These are phyloP conservation scores for Leucoagaricus sp. DNA, from an alignment of 1,284 basidiomycete genomes.

Conservation along the genomic window DNA sequence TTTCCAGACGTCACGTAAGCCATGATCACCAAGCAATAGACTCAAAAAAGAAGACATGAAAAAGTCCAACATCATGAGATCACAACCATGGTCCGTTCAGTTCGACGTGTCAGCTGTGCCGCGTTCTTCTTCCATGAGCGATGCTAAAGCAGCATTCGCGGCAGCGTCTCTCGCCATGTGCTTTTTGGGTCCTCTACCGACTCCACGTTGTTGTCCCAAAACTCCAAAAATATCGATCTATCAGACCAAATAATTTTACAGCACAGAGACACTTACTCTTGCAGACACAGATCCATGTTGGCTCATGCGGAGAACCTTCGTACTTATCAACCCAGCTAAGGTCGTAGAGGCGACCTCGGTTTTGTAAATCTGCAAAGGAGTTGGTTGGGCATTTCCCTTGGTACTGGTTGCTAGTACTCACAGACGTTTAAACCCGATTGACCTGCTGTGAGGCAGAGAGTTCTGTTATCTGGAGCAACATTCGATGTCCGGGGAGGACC, in stretches of 20 bases:
- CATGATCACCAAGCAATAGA: neutral
- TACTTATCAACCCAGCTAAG: conserved; percentile 56
- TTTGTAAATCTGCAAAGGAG: conserved; percentile 54
- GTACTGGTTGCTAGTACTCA: conserved; percentile 22
- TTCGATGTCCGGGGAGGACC: conserved; percentile 6
- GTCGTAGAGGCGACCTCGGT: conserved; percentile 35
- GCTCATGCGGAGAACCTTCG: conserved; percentile 47
- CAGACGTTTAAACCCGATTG: conserved; percentile 43
- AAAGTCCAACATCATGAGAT: conserved; percentile 4
- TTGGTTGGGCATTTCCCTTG: neutral
- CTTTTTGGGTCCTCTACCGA: conserved; percentile 51
- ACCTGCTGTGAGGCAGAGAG: conserved; percentile 24
- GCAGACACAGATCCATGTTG: conserved; percentile 57
- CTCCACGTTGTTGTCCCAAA: conserved; percentile 41
- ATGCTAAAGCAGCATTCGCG: conserved; percentile 48
- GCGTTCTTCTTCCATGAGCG: conserved; percentile 27
- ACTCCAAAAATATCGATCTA: conserved; percentile 35
- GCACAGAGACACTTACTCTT: conserved; percentile 46
- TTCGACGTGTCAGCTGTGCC: conserved; percentile 14
- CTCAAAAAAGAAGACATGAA: conserved; percentile 3
- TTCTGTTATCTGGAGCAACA: conserved; percentile 22
- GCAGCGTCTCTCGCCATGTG: conserved; percentile 55
- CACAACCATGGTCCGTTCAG: neutral
- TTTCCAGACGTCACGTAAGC: neutral
- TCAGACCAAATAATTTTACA: conserved; percentile 15